Conservation (phyloP, 345 rosid genomes). For the Eutrema heterophyllum region DNA sequence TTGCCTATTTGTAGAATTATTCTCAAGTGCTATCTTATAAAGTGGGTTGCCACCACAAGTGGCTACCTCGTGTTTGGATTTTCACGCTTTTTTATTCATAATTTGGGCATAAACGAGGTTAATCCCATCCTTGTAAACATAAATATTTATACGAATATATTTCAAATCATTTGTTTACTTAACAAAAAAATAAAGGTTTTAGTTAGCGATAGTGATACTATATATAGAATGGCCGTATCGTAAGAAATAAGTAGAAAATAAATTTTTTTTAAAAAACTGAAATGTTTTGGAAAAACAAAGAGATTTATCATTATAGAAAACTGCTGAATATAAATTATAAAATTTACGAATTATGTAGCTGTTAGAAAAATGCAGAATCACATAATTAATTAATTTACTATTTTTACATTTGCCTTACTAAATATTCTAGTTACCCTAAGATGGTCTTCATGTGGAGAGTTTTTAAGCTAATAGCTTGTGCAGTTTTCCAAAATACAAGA, state of each 20-base stretch:
- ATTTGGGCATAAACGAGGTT: slow-evolving; percentile 18
- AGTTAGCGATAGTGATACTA: too few relatives aligned
- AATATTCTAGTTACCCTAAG: neutral
- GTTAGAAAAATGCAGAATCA: neutral
- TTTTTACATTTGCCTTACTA: neutral
- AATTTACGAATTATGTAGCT: too few relatives aligned
- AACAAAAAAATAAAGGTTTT: too few relatives aligned
- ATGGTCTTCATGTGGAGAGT: neutral
- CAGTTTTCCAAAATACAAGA: neutral
- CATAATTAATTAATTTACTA: neutral
- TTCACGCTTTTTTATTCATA: neutral
- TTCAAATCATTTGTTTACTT: neutral
- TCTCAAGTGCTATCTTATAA: slow-evolving; percentile 28
- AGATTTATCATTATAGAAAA: too few relatives aligned
- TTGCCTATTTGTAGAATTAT: slow-evolving; percentile 27
- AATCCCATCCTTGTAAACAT: neutral
- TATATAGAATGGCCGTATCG: neutral
- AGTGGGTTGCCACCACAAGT: slow-evolving; percentile 39
- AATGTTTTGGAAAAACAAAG: too few relatives aligned
- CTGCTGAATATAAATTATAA: too few relatives aligned
- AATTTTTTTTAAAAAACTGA: too few relatives aligned
- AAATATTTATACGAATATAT: neutral
- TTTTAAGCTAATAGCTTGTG: neutral
- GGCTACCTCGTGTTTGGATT: slow-evolving; percentile 27
- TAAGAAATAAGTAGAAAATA: neutral